These are phyloP conservation scores for Erythrobasidium yunnanense DNA, from an alignment of 768 basidiomycete genomes.

Conservation along the genomic window DNA sequence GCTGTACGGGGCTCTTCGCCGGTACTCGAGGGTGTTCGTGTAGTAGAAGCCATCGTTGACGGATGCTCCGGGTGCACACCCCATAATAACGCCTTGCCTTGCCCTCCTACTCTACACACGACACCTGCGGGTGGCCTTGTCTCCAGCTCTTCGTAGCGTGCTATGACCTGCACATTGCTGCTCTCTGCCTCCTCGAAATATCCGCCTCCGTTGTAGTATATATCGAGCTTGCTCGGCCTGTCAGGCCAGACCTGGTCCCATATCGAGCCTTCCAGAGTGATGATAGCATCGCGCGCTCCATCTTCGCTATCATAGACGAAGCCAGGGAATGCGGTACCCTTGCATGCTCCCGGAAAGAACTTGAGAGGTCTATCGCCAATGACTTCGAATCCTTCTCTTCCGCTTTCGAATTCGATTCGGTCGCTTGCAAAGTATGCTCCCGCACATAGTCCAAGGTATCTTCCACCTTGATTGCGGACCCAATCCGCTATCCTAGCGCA, in stretches of 20 bases:
- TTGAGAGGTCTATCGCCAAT: constrained; percentile 44
- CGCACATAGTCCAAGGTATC: constrained; percentile 57
- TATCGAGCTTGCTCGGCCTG: constrained; percentile 32
- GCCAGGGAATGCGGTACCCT: constrained; percentile 45
- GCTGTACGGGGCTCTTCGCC: constrained; percentile 36
- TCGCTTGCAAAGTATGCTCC: constrained; percentile 50
- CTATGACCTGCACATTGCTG: constrained; percentile 40
- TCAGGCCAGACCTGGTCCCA: constrained; percentile 34
- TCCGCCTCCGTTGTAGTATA: constrained; percentile 48
- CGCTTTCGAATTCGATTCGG: constrained; percentile 45
- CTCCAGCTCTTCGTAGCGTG: constrained; percentile 40
- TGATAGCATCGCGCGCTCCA: constrained; percentile 43
- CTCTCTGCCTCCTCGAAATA: constrained; percentile 40
- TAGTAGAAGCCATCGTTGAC: constrained; percentile 6
- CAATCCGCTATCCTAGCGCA: constrained; percentile 51
- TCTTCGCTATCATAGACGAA: constrained; percentile 46
- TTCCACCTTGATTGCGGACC: constrained; percentile 55
- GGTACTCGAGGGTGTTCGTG: constrained; percentile 3
- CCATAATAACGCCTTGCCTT: constrained; percentile 52
- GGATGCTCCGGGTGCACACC: constrained; percentile 54
- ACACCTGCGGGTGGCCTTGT: constrained; percentile 43
- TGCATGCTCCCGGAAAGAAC: constrained; percentile 45
- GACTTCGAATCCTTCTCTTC: constrained; percentile 41
- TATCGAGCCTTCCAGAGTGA: constrained; percentile 37
- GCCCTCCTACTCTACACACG: constrained; percentile 42